Percentiles rank a stretch among this genome's conserved stretches.
These are phyloP conservation scores for Eucalyptus sp. DNA, from an alignment of 345 rosid species.

Conservation along the genomic window DNA sequence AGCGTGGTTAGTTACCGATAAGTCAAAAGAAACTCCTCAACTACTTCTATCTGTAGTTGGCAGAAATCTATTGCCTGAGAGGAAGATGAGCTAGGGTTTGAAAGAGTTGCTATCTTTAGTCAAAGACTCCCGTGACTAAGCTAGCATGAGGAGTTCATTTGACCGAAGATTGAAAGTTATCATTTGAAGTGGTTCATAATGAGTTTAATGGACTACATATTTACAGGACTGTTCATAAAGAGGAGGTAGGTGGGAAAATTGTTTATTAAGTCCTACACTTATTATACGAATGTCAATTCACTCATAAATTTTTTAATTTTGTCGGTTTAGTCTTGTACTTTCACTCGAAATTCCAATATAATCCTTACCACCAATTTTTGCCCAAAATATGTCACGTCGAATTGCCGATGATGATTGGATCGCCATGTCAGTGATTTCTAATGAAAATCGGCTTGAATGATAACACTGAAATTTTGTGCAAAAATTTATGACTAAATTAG, in stretches of 20 bases:
- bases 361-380: accelerated
- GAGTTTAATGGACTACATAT: neutral
- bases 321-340: accelerated
- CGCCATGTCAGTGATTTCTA: accelerated
- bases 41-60: neutral
- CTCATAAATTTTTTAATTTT: too few relatives aligned
- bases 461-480: accelerated
- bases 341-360: too few relatives aligned
- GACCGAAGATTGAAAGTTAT: accelerated
- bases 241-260: accelerated
- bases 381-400: neutral
- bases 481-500: too few relatives aligned
- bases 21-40: neutral
- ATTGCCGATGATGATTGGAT: neutral
- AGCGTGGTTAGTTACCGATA: neutral
- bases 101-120: neutral
- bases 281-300: neutral
- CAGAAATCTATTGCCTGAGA: neutral
- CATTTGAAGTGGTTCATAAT: neutral
- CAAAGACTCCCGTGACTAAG: neutral
- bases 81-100: neutral
- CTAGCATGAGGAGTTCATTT: neutral
- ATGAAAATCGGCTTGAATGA: neutral
- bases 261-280: accelerated
- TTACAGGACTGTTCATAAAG: neutral